Base-by-base conservation (phyloP, 768 basidiomycete genomes). In the Mycena epipterygia region DNA sequence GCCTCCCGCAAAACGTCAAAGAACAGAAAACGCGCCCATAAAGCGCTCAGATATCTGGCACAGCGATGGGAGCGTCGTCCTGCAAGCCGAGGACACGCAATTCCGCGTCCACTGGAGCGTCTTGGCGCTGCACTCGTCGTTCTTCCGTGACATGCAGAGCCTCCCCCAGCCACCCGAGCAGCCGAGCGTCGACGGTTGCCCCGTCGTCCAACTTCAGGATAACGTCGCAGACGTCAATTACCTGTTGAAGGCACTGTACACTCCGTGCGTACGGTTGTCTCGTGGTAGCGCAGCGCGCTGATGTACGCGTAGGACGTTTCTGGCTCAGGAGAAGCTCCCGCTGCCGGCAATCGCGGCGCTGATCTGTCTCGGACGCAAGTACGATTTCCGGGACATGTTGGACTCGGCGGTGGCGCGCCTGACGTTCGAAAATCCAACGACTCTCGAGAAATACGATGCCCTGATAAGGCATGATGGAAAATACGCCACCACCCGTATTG, bases 31-130 rank as follows among this genome's bases (percentile, higher is more conserved):
- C 55, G 42, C 37, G 39, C 37, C 59, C 21, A 64, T 64, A 46
- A 57, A 27, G 32, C 63, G 68, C 48, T 71, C 70, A 13, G 33
- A 53, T 0, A 62, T 72, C 51, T 72, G 70, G 70, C 35, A 62
- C 23, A 11, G 27, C 6, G 70, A 72, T 32, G 70, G 70, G 2
- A 67, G 66, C 21, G 46, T 72, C 17, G 59, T 72, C 19, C 29
- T 72, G 16, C 59, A 71, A 23, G 65, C 59, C 21, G n/a, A 35
- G 21, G 37, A 48, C 48, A 70, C 48, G 1, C 68, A 70, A 55
- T 71, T 71, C 41, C 63, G 70, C 35, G 70, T 71, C 13, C 60
- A 72, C 33, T 68, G 66, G 60, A 27, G 66, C n/a, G 30, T 72
- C 23, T 41, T 72, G 3, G 2, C 65, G 3, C 25, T 25, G 19